phyloP scores from a whole-genome alignment of 1,284 basidiomycete genomes.

The Athelia sp. region DNA sequence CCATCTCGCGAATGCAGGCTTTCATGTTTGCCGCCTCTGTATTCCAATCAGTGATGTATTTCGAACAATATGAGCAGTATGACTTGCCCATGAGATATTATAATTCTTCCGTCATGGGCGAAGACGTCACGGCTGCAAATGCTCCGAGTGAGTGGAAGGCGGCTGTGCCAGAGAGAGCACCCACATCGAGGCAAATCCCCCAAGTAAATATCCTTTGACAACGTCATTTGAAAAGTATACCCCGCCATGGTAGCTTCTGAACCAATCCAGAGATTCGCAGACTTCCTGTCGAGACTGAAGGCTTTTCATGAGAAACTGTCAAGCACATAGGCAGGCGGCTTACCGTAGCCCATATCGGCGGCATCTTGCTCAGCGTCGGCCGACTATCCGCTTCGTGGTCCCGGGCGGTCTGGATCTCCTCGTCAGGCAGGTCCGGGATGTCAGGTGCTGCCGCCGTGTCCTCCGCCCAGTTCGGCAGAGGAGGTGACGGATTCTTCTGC shows the following conservation, averaged over 20 bases:
- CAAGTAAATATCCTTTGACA: slow-evolving; percentile 68
- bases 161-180: slow-evolving; percentile 15
- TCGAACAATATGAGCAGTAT: neutral
- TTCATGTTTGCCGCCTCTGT: slow-evolving; percentile 65
- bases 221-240: slow-evolving; percentile 62
- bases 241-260: slow-evolving; percentile 63
- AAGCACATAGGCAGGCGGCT: slow-evolving; percentile 7
- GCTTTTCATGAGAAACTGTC: too few species aligned
- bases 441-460: neutral
- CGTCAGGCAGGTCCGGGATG: neutral
- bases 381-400: neutral
- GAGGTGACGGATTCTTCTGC: neutral
- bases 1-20: slow-evolving; percentile 40
- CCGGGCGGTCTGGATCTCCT: neutral
- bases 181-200: slow-evolving; percentile 62
- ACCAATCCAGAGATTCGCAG: slow-evolving; percentile 71
- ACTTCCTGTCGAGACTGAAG: slow-evolving; percentile 77
- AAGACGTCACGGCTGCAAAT: slow-evolving; percentile 60
- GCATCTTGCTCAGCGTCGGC: slow-evolving; percentile 18
- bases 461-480: neutral
- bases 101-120: slow-evolving; percentile 55
- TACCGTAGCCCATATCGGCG: slow-evolving; percentile 33
- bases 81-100: slow-evolving; percentile 74
- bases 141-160: slow-evolving; percentile 4
- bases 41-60: slow-evolving; percentile 2